phyloP scores from a whole-genome alignment of 345 rosid species.

The Salix viminalis region DNA sequence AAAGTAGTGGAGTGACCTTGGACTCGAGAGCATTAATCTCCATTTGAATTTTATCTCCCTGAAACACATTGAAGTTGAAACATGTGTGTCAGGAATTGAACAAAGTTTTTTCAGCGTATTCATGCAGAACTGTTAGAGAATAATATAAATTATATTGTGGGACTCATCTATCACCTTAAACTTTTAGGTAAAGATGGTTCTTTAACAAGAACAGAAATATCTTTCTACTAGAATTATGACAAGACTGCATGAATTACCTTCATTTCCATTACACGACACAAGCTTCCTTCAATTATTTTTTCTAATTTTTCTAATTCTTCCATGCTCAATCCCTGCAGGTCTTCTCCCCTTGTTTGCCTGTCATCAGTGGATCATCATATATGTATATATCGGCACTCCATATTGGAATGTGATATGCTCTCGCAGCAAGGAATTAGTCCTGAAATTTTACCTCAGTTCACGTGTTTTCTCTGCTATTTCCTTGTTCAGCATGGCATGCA shows the following conservation, averaged over 20 bases:
- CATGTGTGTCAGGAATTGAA: background rate
- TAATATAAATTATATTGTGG: too few relatives aligned
- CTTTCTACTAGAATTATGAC: background rate
- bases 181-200: too few relatives aligned
- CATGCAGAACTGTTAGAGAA: too few relatives aligned
- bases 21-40: constrained; percentile 23
- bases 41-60: constrained; percentile 21
- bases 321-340: constrained; percentile 24
- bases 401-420: background rate
- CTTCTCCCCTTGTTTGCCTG: constrained; percentile 38
- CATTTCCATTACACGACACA: constrained; percentile 16
- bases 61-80: background rate
- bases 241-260: constrained; percentile 21
- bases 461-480: constrained; percentile 34
- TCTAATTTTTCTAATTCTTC: constrained; percentile 24
- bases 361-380: background rate
- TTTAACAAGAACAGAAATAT: too few relatives aligned
- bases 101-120: background rate
- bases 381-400: background rate
- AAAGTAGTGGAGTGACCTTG: constrained; percentile 20
- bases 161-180: too few relatives aligned
- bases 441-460: constrained; percentile 34
- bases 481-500: constrained; percentile 19
- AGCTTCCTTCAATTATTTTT: constrained; percentile 17
- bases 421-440: background rate